A percentile compares a stretch with the other conserved stretches of the same genome.
phyloP scores from a whole-genome alignment of 495 filamentous ascomycete genomes.

The Trichocladium antarcticum region DNA sequence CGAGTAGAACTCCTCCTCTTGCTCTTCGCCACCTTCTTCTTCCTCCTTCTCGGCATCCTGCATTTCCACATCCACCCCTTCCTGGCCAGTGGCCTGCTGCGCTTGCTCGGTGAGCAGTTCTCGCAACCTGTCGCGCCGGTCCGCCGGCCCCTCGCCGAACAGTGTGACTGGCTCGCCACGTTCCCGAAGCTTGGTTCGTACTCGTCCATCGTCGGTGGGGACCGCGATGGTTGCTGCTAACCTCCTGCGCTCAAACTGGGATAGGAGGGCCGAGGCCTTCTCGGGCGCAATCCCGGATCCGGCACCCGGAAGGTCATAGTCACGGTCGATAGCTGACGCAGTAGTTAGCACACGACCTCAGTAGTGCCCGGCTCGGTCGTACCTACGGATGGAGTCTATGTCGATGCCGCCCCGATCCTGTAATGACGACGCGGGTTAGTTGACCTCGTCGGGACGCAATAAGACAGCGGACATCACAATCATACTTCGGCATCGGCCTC shows the following conservation, averaged over 20 bases:
- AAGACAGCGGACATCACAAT: conserved; percentile 8
- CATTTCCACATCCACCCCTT: conserved; percentile 48
- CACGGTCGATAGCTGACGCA: conserved; percentile 60
- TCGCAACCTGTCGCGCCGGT: conserved; percentile 77
- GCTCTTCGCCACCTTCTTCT: conserved; percentile 57
- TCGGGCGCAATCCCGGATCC: conserved; percentile 71
- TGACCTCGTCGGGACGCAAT: conserved; percentile 24
- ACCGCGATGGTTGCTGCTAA: conserved; percentile 85
- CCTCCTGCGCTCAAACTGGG: conserved; percentile 82
- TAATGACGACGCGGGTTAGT: conserved; percentile 22
- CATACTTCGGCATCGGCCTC: conserved; percentile 66
- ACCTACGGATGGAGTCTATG: conserved; percentile 70
- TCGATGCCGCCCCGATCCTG: conserved; percentile 60
- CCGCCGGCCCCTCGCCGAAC: conserved; percentile 82
- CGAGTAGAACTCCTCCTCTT: conserved; percentile 95
- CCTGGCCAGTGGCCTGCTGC: conserved; percentile 44
- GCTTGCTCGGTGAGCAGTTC: conserved; percentile 64
- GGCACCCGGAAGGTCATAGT: conserved; percentile 68
- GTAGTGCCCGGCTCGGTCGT: background rate
- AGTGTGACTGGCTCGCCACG: conserved; percentile 87
- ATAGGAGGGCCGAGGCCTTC: conserved; percentile 76
- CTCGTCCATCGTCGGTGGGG: conserved; percentile 84
- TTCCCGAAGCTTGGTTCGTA: conserved; percentile 68
- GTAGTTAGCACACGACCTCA: conserved; percentile 3
- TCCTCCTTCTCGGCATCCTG: conserved; percentile 56